phyloP scores from a whole-genome alignment of 2,329 filamentous ascomycete genomes.

The Microascus cirrosus region DNA sequence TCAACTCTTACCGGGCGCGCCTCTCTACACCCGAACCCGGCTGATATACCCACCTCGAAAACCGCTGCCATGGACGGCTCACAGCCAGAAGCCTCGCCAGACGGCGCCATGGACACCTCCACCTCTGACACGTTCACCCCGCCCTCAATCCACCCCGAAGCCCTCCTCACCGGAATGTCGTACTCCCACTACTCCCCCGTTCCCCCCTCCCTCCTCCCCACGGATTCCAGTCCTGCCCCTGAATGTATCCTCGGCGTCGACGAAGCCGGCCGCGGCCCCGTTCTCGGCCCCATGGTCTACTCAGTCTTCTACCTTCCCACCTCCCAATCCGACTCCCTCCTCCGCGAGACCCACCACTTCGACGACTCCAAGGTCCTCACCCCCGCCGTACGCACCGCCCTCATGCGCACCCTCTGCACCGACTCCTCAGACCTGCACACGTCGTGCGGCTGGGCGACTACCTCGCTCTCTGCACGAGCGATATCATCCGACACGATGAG shows the following conservation, averaged over 20 bases:
- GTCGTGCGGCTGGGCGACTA: constrained; percentile 72
- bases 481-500: constrained; percentile 71
- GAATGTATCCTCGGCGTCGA: constrained; percentile 76
- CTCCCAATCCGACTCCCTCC: constrained; percentile 57
- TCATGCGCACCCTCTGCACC: constrained; percentile 63
- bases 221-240: constrained; percentile 18
- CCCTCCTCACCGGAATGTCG: constrained; percentile 52
- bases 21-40: too few species aligned
- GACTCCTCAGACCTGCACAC: constrained; percentile 33
- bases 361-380: constrained; percentile 93
- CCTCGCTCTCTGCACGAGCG: constrained; percentile 71
- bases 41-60: background rate
- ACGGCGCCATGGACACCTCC: constrained; percentile 8
- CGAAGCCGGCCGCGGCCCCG: constrained; percentile 86
- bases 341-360: constrained; percentile 73
- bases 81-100: constrained; percentile 2
- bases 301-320: constrained; percentile 66
- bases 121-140: constrained; percentile 41
- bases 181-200: constrained; percentile 64
- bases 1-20: too few species aligned
- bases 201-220: constrained; percentile 45
- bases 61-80: constrained; percentile 8
- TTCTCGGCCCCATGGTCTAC: constrained; percentile 75
- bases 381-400: constrained; percentile 59
- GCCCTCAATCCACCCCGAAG: constrained; percentile 50